Evolutionary conservation across 495 filamentous ascomycete species (phyloP).

Genomic region (Acidiella bohemica): DNA sequence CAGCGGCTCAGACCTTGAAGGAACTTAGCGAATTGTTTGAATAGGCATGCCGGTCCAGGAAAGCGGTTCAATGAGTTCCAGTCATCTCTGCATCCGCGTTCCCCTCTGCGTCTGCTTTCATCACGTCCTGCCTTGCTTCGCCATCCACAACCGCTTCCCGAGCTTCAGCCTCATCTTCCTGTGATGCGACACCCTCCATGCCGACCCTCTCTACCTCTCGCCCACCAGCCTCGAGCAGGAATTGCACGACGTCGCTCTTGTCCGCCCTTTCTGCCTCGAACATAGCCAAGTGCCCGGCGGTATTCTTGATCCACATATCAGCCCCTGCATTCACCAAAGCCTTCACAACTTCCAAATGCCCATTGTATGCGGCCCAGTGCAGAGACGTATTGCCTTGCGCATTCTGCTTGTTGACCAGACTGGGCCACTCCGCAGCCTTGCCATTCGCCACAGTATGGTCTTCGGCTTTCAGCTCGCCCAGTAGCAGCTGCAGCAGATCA

Average conservation of each 20-base stretch:
- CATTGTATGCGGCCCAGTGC: constrained; percentile 85
- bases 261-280: constrained; percentile 69
- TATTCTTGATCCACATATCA: constrained; percentile 59
- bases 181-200: constrained; percentile 3
- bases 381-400: constrained; percentile 72
- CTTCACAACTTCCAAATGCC: constrained; percentile 69
- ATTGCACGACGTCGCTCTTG: constrained; percentile 53
- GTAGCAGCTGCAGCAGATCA: constrained; percentile 11
- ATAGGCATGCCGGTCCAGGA: no score
- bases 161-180: not conserved
- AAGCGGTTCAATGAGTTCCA: no score
- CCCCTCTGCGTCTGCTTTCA: no score
- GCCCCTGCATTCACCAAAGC: constrained; percentile 58
- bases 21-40: no score
- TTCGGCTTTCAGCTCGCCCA: not conserved
- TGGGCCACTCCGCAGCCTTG: constrained; percentile 20
- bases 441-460: constrained; percentile 4
- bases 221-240: constrained; percentile 43
- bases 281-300: constrained; percentile 70
- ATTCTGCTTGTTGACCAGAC: constrained; percentile 53
- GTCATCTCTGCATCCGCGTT: no score
- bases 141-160: no score
- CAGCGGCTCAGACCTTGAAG: no score
- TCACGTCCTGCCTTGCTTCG: no score
- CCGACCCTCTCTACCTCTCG: constrained; percentile 15